Evolutionary conservation across 2,329 filamentous ascomycete species (phyloP).

Genomic region (Immersiporthe knoxdaviesiana): DNA sequence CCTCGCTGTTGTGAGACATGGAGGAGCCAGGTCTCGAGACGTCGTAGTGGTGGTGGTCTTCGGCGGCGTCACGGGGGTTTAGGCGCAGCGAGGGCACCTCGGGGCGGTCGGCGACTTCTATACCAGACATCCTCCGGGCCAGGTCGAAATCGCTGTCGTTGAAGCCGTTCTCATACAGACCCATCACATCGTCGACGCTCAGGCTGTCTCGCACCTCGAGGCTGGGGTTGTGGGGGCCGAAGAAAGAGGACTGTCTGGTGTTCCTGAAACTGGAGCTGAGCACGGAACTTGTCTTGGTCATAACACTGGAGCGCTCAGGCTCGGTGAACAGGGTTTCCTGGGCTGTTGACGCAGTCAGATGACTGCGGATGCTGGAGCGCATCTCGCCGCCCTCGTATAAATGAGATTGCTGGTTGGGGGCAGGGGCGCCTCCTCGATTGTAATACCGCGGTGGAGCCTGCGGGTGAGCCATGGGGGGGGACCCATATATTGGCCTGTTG

Average conservation of each 20-base stretch:
- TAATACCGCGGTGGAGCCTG: slow-evolving; percentile 24
- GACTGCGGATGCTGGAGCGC: slow-evolving; percentile 60
- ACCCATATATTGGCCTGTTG: slow-evolving; percentile 27
- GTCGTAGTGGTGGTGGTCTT: slow-evolving; percentile 25
- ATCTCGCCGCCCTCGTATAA: slow-evolving; percentile 56
- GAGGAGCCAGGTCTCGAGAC: slow-evolving; percentile 43
- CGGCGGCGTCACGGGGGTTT: slow-evolving; percentile 19
- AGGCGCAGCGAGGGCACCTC: slow-evolving; percentile 20
- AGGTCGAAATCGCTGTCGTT: slow-evolving; percentile 53
- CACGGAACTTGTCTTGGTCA: slow-evolving; percentile 78
- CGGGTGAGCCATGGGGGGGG: slow-evolving; percentile 28
- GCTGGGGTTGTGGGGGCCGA: slow-evolving; percentile 27
- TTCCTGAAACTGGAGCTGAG: slow-evolving; percentile 43
- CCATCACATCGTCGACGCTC: slow-evolving; percentile 70
- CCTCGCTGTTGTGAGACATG: slow-evolving; percentile 43
- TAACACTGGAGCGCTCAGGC: slow-evolving; percentile 80
- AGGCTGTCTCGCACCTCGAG: slow-evolving; percentile 49
- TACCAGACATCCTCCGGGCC: slow-evolving; percentile 34
- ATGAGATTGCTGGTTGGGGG: slow-evolving; percentile 41
- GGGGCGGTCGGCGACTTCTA: slow-evolving; percentile 22
- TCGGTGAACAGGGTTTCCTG: slow-evolving; percentile 55
- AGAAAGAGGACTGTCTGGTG: slow-evolving; percentile 29
- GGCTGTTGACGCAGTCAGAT: slow-evolving; percentile 56
- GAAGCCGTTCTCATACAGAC: slow-evolving; percentile 69
- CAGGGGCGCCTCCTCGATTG: slow-evolving; percentile 27